Conservation (phyloP, 768 basidiomycete species). For the Artomyces pyxidatus region DNA sequence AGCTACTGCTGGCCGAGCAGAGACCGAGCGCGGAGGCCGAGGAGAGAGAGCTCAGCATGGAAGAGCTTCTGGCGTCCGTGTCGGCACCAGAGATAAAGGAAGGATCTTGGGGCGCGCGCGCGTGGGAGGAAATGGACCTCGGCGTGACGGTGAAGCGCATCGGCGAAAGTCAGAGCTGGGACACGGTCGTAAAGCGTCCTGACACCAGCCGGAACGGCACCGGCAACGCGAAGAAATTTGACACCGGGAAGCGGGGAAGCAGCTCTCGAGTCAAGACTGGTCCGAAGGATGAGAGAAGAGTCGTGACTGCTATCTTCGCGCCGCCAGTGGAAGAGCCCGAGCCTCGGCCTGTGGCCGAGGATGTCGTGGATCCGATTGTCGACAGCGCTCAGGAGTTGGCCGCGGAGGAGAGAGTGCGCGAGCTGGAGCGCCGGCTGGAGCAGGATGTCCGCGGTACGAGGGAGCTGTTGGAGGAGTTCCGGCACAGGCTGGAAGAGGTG, state of each 20-base stretch:
- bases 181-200: slow-evolving; percentile 1
- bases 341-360: neutral
- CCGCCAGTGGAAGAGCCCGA: neutral
- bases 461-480: slow-evolving; percentile 22
- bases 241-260: slow-evolving; percentile 6
- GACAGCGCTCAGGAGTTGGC: neutral
- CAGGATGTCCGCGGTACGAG: slow-evolving; percentile 18
- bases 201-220: slow-evolving; percentile 15
- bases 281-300: slow-evolving; percentile 18
- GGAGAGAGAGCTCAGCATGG: slow-evolving; percentile 24
- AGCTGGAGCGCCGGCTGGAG: slow-evolving; percentile 17
- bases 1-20: neutral
- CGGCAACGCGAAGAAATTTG: neutral
- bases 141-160: slow-evolving; percentile 28
- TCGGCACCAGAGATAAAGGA: slow-evolving; percentile 1
- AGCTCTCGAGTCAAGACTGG: slow-evolving; percentile 9
- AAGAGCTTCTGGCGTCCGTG: slow-evolving; percentile 22
- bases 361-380: neutral
- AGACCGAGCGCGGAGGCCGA: neutral
- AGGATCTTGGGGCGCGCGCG: slow-evolving; percentile 26
- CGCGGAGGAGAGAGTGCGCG: slow-evolving; percentile 2
- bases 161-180: slow-evolving; percentile 5
- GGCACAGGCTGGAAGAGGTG: slow-evolving; percentile 21
- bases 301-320: slow-evolving; percentile 26
- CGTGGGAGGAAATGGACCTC: slow-evolving; percentile 30